These are phyloP conservation scores for Amesomyces nigricolor DNA, from an alignment of 2,329 filamentous ascomycete species.

Conservation along the genomic window DNA sequence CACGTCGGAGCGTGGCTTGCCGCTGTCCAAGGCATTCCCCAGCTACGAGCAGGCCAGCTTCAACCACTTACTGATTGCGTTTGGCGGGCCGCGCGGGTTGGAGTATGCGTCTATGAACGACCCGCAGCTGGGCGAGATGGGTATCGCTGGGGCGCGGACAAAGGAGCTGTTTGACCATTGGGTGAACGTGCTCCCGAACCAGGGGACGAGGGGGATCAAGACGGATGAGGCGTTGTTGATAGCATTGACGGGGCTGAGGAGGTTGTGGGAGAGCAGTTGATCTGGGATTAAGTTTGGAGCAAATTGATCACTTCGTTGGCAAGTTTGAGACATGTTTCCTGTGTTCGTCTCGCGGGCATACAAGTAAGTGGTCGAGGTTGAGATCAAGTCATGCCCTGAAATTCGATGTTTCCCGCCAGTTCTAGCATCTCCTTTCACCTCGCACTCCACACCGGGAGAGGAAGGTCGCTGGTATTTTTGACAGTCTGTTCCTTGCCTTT, in stretches of 20 bases:
- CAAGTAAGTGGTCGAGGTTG: too few relatives aligned
- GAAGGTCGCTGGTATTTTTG: background rate
- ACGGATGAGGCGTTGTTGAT: conserved; percentile 82
- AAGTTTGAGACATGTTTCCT: too few relatives aligned
- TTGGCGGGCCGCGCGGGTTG: conserved; percentile 74
- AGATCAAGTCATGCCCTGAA: too few relatives aligned
- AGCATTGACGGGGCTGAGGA: conserved; percentile 62
- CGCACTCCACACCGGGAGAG: conserved; percentile 1
- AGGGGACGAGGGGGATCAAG: conserved; percentile 75
- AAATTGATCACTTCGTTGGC: background rate
- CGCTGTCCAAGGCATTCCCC: conserved; percentile 44
- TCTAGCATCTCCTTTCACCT: background rate
- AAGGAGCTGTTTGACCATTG: conserved; percentile 75
- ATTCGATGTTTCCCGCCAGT: too few relatives aligned
- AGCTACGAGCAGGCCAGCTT: conserved; percentile 44
- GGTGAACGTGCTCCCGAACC: conserved; percentile 74
- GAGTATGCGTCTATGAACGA: conserved; percentile 67
- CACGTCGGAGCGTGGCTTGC: conserved; percentile 69
- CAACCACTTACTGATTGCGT: conserved; percentile 69
- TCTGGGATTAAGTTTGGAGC: background rate
- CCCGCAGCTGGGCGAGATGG: conserved; percentile 50
- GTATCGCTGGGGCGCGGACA: conserved; percentile 58
- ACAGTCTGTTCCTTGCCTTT: background rate
- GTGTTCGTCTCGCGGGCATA: too few relatives aligned
- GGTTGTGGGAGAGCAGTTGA: conserved; percentile 43